phyloP scores from a whole-genome alignment of 129 eudicot genomes.

The Artemisia annua region DNA sequence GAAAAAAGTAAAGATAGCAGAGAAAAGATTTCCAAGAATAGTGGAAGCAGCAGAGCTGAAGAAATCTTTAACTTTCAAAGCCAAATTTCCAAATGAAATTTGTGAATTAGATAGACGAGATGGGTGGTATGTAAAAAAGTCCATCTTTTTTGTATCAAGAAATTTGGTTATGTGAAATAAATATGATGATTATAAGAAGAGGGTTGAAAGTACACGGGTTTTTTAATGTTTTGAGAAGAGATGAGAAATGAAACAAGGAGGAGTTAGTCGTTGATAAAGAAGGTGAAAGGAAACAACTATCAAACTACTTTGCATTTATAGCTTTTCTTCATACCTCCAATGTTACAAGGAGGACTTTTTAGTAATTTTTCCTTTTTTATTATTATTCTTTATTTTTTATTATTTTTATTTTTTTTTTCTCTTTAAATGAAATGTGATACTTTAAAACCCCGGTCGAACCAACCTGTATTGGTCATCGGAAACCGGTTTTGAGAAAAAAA shows the following conservation, averaged over 20 bases:
- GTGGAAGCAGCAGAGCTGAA: constrained; percentile 65
- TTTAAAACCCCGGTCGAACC: too few species aligned
- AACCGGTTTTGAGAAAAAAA: too few species aligned
- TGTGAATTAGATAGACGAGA: constrained; percentile 57
- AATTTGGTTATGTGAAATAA: neutral
- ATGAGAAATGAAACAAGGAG: neutral
- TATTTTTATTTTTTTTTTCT: too few species aligned
- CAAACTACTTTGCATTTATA: constrained; percentile 49
- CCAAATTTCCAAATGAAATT: constrained; percentile 41
- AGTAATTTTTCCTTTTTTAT: too few species aligned
- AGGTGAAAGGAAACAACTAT: constrained; percentile 29
- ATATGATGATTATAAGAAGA: neutral
- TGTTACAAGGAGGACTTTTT: neutral
- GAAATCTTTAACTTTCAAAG: constrained; percentile 49
- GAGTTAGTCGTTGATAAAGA: constrained; percentile 42
- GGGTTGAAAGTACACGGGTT: constrained; percentile 34
- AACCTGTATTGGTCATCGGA: too few species aligned
- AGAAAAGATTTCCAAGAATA: constrained; percentile 69
- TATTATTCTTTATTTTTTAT: neutral
- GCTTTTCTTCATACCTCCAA: constrained; percentile 33
- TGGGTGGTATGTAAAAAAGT: constrained; percentile 66
- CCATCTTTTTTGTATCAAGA: constrained; percentile 47
- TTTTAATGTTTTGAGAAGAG: neutral
- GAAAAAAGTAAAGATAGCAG: constrained; percentile 93
- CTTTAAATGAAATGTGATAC: too few species aligned